Evolutionary conservation across 495 filamentous ascomycete species (phyloP).

Genomic region (Xylaria sp.): DNA sequence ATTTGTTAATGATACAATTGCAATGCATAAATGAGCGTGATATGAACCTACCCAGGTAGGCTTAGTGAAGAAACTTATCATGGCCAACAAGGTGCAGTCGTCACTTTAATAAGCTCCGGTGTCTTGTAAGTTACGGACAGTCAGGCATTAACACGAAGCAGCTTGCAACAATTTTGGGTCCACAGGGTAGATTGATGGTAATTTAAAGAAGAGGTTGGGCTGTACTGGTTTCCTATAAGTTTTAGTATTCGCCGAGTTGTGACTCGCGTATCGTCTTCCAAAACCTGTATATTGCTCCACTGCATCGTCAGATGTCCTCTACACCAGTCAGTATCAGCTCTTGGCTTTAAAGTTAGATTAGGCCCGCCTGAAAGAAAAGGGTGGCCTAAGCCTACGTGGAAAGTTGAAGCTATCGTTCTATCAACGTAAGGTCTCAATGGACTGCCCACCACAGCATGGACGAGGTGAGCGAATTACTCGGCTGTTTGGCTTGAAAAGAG

Average conservation of each 20-base stretch:
- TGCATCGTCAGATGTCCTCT: not conserved
- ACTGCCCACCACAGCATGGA: not conserved
- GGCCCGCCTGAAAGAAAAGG: not conserved
- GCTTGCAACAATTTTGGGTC: not conserved
- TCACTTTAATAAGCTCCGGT: conserved; percentile 4
- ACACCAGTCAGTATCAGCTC: conserved; percentile 3
- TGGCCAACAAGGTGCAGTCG: not conserved
- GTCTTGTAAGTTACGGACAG: not conserved
- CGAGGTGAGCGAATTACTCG: not conserved
- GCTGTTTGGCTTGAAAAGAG: not conserved
- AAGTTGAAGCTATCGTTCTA: not conserved
- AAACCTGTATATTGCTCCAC: not conserved
- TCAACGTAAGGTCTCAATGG: not conserved
- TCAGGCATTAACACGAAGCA: not conserved
- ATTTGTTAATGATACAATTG: not conserved
- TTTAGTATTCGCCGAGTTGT: not conserved
- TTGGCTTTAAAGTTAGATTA: not conserved
- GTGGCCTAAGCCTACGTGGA: not conserved
- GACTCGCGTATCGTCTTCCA: conserved; percentile 15
- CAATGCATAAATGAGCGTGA: conserved; percentile 7
- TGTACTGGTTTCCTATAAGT: not conserved
- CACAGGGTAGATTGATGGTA: not conserved
- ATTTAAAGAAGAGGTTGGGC: not conserved
- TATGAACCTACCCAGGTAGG: not conserved
- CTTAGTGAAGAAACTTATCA: not conserved